Percentiles rank a stretch among this genome's conserved stretches.
phyloP scores from a whole-genome alignment of 2,329 filamentous ascomycete species.

The Colletotrichum neosansevieriae region DNA sequence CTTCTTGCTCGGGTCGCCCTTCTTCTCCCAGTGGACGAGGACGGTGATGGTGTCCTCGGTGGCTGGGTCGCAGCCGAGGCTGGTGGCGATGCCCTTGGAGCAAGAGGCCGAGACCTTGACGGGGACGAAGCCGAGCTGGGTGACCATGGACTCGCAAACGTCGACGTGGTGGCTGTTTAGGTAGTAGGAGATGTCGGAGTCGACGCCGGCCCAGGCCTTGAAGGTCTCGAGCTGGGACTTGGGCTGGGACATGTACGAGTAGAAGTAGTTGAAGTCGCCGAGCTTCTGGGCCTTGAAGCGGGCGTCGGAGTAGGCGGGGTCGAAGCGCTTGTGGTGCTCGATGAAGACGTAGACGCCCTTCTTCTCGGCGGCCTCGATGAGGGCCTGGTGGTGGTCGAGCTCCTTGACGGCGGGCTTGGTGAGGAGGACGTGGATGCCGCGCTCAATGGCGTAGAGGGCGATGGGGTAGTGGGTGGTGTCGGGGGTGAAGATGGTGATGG shows the following conservation, averaged over 20 bases:
- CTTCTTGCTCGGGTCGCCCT: constrained; percentile 73
- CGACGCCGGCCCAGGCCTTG: constrained; percentile 92
- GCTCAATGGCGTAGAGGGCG: constrained; percentile 90
- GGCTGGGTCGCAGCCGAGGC: constrained; percentile 80
- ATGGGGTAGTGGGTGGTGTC: constrained; percentile 95
- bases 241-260: constrained; percentile 95
- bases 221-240: constrained; percentile 94
- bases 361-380: constrained; percentile 78
- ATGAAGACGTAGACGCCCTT: constrained; percentile 90
- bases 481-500: constrained; percentile 96
- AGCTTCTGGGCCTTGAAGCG: constrained; percentile 79
- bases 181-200: constrained; percentile 96
- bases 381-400: constrained; percentile 81
- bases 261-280: constrained; percentile 98
- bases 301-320: constrained; percentile 92
- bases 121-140: constrained; percentile 77
- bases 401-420: constrained; percentile 94
- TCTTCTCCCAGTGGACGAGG: constrained; percentile 88
- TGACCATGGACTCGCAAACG: constrained; percentile 92
- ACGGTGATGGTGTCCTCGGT: constrained; percentile 96
- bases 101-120: constrained; percentile 83
- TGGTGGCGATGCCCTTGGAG: constrained; percentile 82
- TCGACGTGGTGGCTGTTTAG: constrained; percentile 96
- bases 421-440: constrained; percentile 89
- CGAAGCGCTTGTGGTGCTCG: constrained; percentile 97